A percentile compares a stretch with the other conserved stretches of the same genome.
Evolutionary conservation across 306 rosid species (phyloP).

Genomic region (Ammopiptanthus mongolicus): DNA sequence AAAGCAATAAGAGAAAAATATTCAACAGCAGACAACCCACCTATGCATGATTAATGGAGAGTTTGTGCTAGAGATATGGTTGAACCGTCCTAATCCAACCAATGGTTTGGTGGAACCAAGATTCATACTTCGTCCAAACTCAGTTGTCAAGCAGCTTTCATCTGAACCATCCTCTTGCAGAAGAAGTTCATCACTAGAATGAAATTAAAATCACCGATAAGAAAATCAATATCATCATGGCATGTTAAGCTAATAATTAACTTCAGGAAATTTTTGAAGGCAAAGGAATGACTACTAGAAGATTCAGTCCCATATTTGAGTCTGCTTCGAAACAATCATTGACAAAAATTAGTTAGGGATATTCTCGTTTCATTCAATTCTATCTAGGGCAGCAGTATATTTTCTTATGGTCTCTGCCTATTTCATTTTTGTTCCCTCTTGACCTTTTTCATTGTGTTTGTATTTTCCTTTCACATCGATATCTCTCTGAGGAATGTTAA

Average conservation of each 20-base stretch:
- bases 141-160: slow-evolving; percentile 41
- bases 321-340: no score
- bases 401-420: no score
- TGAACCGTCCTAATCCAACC: slow-evolving; percentile 64
- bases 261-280: background rate
- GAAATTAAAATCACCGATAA: slow-evolving; percentile 23
- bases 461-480: no score
- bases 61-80: slow-evolving; percentile 40
- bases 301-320: no score
- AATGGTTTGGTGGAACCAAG: slow-evolving; percentile 61
- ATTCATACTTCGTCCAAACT: slow-evolving; percentile 64
- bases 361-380: no score
- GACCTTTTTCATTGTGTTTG: no score
- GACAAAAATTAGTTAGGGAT: no score
- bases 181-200: slow-evolving; percentile 89
- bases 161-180: slow-evolving; percentile 89
- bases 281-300: background rate
- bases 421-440: no score
- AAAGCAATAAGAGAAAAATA: background rate
- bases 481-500: no score
- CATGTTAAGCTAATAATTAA: background rate
- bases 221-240: slow-evolving; percentile 18
- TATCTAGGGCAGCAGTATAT: no score
- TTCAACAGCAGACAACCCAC: slow-evolving; percentile 32
- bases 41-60: slow-evolving; percentile 53